Conservation (phyloP, 2,329 filamentous ascomycete species). For the Apiospora aurea region DNA sequence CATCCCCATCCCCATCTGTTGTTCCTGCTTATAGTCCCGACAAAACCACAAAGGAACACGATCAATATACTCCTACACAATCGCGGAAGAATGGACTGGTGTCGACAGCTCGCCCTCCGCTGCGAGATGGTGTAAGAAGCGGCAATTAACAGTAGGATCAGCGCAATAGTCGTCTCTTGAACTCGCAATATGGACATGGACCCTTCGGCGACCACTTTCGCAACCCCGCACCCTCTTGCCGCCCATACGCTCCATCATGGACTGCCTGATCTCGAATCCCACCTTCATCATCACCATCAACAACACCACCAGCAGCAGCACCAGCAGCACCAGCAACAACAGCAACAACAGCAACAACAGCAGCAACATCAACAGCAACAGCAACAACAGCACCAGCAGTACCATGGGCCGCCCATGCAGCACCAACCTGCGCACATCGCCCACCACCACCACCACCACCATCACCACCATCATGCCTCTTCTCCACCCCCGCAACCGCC, state of each 20-base stretch:
- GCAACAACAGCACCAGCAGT: background rate
- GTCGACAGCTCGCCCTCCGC: conserved; percentile 15
- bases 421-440: conserved; percentile 41
- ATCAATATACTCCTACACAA: background rate
- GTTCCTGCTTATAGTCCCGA: background rate
- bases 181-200: conserved; percentile 27
- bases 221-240: conserved; percentile 26
- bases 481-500: conserved; percentile 24
- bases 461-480: background rate
- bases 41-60: background rate
- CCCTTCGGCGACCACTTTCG: conserved; percentile 27
- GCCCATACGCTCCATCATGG: conserved; percentile 22
- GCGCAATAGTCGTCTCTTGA: conserved; percentile 22
- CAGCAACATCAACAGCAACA: background rate
- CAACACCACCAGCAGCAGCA: background rate
- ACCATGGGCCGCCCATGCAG: conserved; percentile 22
- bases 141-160: conserved; percentile 11
- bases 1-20: no score
- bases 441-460: conserved; percentile 28
- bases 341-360: background rate
- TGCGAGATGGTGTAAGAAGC: conserved; percentile 15
- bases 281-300: background rate
- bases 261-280: conserved; percentile 20
- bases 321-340: background rate
- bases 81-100: conserved; percentile 20